These are phyloP conservation scores for Hyphopichia fennica DNA, from an alignment of 1,139 yeast genomes.

Conservation along the genomic window DNA sequence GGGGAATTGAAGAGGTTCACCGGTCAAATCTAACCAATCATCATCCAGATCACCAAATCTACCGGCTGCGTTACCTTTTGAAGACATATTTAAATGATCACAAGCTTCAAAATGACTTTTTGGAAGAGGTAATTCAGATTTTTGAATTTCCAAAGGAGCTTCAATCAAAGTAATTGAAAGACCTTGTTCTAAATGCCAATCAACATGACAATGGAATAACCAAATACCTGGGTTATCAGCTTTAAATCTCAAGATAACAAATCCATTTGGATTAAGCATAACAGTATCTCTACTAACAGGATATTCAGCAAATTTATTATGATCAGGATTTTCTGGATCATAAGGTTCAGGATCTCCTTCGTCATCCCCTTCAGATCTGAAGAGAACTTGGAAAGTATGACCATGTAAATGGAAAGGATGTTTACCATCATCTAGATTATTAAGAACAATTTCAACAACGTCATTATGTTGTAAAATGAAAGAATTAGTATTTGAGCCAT, in stretches of 20 bases:
- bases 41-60: conserved; percentile 39
- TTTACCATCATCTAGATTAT: conserved; percentile 71
- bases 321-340: conserved; percentile 33
- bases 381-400: conserved; percentile 65
- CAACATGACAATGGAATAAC: conserved; percentile 67
- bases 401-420: conserved; percentile 94
- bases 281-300: conserved; percentile 76
- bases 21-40: conserved; percentile 64
- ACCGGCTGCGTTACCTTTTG: conserved; percentile 85
- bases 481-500: conserved; percentile 80
- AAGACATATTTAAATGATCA: conserved; percentile 46
- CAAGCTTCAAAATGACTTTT: conserved; percentile 64
- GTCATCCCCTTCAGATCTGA: conserved; percentile 33
- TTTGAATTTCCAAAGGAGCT: conserved; percentile 57
- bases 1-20: conserved; percentile 66
- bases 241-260: conserved; percentile 57
- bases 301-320: conserved; percentile 36
- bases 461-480: conserved; percentile 70
- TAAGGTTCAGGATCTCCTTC: conserved; percentile 40
- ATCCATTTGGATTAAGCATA: conserved; percentile 65
- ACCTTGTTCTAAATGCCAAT: conserved; percentile 66
- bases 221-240: conserved; percentile 65
- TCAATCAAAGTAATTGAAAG: conserved; percentile 53
- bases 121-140: conserved; percentile 47
- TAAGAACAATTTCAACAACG: conserved; percentile 63